phyloP scores from a whole-genome alignment of 805 yeast genomes.

The Candida qinlingensis region DNA sequence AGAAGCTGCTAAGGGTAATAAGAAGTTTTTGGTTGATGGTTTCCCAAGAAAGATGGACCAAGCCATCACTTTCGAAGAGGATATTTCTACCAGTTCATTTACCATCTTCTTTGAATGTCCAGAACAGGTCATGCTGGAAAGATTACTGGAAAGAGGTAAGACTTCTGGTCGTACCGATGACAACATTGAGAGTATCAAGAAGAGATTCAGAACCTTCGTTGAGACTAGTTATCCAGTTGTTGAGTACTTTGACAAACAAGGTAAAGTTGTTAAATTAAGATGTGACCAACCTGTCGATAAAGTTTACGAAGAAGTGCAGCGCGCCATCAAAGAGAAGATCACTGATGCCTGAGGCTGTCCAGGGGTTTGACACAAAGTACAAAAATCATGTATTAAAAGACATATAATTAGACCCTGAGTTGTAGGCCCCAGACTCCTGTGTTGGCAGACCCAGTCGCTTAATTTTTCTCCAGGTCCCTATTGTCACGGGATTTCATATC shows the following conservation, averaged over 20 bases:
- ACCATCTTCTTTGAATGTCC: conserved; percentile 79
- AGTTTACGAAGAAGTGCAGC: conserved; percentile 66
- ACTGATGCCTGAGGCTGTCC: neutral
- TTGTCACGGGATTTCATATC: no score
- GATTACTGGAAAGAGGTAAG: conserved; percentile 87
- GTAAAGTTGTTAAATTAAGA: conserved; percentile 68
- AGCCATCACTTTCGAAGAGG: conserved; percentile 85
- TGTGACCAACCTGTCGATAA: conserved; percentile 79
- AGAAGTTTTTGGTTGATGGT: conserved; percentile 81
- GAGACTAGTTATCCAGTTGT: conserved; percentile 95
- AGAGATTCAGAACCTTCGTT: conserved; percentile 79
- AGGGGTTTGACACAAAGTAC: no score
- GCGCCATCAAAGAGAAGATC: conserved; percentile 49
- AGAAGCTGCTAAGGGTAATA: conserved; percentile 41
- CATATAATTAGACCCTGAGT: no score
- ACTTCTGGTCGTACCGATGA: conserved; percentile 94
- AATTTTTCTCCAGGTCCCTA: no score
- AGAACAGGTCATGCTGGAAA: conserved; percentile 73
- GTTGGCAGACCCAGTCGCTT: no score
- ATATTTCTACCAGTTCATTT: conserved; percentile 64
- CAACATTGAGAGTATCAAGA: conserved; percentile 82
- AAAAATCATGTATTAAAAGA: no score
- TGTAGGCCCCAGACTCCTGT: no score
- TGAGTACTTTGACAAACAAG: conserved; percentile 67
- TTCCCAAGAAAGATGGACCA: conserved; percentile 99